phyloP scores from a whole-genome alignment of 1,284 basidiomycete genomes.

The Moesziomyces globuligerus region DNA sequence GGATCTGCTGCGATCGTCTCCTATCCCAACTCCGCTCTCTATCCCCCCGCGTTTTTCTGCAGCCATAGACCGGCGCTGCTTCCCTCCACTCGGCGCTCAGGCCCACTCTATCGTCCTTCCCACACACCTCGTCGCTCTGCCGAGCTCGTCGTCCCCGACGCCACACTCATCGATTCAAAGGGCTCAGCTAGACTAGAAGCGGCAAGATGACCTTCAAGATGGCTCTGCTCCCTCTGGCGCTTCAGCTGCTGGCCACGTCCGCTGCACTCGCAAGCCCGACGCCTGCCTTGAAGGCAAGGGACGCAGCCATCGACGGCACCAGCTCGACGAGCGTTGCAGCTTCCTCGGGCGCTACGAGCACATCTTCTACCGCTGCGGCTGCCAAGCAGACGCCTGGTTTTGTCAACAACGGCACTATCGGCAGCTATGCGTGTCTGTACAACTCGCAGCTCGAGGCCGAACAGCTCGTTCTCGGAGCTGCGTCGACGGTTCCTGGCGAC shows the following conservation, averaged over 20 bases:
- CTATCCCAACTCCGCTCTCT: conserved; percentile 18
- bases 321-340: conserved; percentile 5
- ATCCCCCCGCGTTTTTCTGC: conserved; percentile 12
- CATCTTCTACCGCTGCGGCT: conserved; percentile 11
- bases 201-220: conserved; percentile 21
- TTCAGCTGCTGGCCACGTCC: conserved; percentile 33
- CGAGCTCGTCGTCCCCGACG: too few species aligned
- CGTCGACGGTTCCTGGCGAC: conserved; percentile 30
- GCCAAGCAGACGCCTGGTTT: conserved; percentile 50
- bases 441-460: conserved; percentile 28
- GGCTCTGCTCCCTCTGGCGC: conserved; percentile 23
- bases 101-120: too few species aligned
- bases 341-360: conserved; percentile 1
- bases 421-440: conserved; percentile 46
- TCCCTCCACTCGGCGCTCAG: conserved; percentile 12
- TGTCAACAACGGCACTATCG: conserved; percentile 59
- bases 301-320: conserved; percentile 4
- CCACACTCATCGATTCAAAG: too few species aligned
- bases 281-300: conserved; percentile 2
- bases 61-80: background rate
- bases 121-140: too few species aligned
- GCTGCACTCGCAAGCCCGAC: conserved; percentile 22
- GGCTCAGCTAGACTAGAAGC: too few species aligned
- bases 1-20: background rate
- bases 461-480: conserved; percentile 31